Evolutionary conservation across 2,329 filamentous ascomycete species (phyloP), one percentile per base, ranked within the genome.

Genomic region (Fusarium coicis): DNA sequence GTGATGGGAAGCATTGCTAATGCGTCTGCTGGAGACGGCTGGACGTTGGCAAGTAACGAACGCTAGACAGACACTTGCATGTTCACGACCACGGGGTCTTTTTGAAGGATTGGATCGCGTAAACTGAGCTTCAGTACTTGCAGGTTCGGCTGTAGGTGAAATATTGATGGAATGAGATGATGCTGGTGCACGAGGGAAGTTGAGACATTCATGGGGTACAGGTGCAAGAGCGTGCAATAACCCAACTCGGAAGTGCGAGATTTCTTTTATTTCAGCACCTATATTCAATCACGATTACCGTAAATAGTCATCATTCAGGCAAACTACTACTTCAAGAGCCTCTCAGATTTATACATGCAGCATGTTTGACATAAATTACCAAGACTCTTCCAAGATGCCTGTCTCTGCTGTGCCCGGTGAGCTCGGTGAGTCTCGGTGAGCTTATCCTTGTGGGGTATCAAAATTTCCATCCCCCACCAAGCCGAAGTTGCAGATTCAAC

Each of bases 1-100:
- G 80, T 76, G 63, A 82, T 77, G 5, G 79, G 76, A 61, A 79
- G 75, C 78, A 80, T 80, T 2, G 56, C 59, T 12, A 56, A 42
- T 30, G 21, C n/a, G 23, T 56, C 46, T 53, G 43, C 32, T 37
- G 34, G 59, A 16, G 54, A 60, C 21, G 42, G 28, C 16, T 10
- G 43, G 70, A 56, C 11, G 40, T 32, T 43, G n/a, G 54, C 46
- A 54, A 55, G 10, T 70, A 39, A 23, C 28, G 18, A 26, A 47
- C 43, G n/a, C 66, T 70, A 69, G 40, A 49, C 55, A 15, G 44
- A 47, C 23, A 42, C 59, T 46, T 69, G 65, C 57, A 64, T 53
- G 21, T 52, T 63, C 43, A 40, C 36, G 12, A 15, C 34, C 18
- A 26, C 28, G 34, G 4, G 5, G 4, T 10, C 15, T 44, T n/a